Conservation (phyloP, 768 basidiomycete genomes). For the Russula virescens region DNA sequence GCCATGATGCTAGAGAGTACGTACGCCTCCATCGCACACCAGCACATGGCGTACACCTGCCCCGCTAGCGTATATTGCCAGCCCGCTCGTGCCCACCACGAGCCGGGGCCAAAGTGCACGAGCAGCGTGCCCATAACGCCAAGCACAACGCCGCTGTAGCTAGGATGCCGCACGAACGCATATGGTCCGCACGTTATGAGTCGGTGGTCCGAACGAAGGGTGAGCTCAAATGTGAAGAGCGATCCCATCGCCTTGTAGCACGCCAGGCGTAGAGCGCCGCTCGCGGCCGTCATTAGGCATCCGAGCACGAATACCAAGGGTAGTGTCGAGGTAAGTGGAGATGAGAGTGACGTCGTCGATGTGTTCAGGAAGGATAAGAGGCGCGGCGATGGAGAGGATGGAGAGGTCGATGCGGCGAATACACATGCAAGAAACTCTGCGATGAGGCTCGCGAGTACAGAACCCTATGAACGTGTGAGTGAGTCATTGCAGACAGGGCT, state of each 20-base stretch:
- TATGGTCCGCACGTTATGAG: constrained; percentile 27
- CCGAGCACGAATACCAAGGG: constrained; percentile 13
- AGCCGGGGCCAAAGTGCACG: constrained; percentile 22
- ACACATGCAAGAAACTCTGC: constrained; percentile 9
- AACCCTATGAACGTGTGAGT: constrained; percentile 3
- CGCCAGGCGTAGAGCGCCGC: constrained; percentile 13
- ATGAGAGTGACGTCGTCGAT: not conserved
- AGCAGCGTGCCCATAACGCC: constrained; percentile 21
- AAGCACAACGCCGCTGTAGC: constrained; percentile 24
- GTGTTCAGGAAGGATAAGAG: not conserved
- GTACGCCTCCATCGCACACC: constrained; percentile 18
- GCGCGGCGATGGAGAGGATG: not conserved
- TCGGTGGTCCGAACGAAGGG: constrained; percentile 22
- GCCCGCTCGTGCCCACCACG: constrained; percentile 19
- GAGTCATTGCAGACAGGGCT: not conserved
- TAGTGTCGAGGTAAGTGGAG: not conserved
- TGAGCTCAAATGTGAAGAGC: constrained; percentile 24
- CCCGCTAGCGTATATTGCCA: constrained; percentile 6
- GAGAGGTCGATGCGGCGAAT: not conserved
- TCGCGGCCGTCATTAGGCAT: constrained; percentile 8
- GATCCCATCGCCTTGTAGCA: constrained; percentile 22
- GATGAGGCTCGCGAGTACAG: constrained; percentile 14
- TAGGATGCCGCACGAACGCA: constrained; percentile 26
- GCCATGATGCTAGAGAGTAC: constrained; percentile 19
- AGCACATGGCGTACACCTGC: constrained; percentile 10